Conservation (phyloP, 2,329 filamentous ascomycete species). For the Aureobasidium sp. region DNA sequence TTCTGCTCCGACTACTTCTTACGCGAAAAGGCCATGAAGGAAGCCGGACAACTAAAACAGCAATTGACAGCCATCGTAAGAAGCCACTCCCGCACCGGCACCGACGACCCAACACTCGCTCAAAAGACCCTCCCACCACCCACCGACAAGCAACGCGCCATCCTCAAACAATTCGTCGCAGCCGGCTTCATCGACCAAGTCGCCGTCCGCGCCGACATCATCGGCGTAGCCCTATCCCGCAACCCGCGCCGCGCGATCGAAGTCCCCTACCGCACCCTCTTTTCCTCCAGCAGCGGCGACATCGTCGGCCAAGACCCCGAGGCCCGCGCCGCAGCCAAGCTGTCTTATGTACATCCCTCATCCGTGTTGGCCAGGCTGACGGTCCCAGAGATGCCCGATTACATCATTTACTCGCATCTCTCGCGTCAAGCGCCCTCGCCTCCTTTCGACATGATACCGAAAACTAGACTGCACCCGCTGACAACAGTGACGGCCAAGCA, state of each 20-base stretch:
- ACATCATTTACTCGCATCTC: constrained; percentile 80
- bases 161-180: constrained; percentile 84
- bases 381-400: constrained; percentile 73
- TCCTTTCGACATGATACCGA: constrained; percentile 45
- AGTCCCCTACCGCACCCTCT: constrained; percentile 81
- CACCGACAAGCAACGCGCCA: constrained; percentile 60
- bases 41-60: constrained; percentile 72
- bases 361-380: constrained; percentile 66
- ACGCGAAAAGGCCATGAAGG: constrained; percentile 76
- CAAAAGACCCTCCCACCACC: constrained; percentile 45
- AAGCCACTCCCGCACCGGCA: constrained; percentile 18
- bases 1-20: constrained; percentile 85
- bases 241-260: constrained; percentile 83
- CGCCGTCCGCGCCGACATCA: constrained; percentile 83
- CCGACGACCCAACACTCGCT: neutral
- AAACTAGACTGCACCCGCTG: constrained; percentile 81
- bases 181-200: constrained; percentile 92
- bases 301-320: constrained; percentile 23
- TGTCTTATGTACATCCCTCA: constrained; percentile 81
- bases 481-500: constrained; percentile 71
- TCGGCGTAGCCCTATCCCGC: constrained; percentile 54
- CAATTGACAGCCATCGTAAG: constrained; percentile 79
- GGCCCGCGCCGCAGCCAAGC: constrained; percentile 49
- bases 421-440: constrained; percentile 54
- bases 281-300: constrained; percentile 51